Conservation (phyloP, 2,329 filamentous ascomycete genomes). For the Camillea tinctor region DNA sequence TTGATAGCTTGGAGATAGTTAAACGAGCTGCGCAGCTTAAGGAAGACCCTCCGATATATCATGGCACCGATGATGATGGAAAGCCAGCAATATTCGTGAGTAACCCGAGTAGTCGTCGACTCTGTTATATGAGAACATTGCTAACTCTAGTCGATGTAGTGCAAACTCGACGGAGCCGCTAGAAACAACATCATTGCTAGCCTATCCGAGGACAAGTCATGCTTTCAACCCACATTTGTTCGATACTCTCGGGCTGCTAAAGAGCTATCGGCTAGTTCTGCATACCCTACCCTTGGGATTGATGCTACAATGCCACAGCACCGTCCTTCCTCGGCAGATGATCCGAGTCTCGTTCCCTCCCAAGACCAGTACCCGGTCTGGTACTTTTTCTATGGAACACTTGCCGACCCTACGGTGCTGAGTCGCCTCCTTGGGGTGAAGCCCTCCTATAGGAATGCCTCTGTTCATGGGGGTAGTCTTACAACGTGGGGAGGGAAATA, state of each 20-base stretch:
- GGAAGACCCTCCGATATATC: not conserved
- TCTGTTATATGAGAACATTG: not conserved
- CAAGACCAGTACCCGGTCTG: constrained; percentile 31
- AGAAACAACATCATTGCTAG: constrained; percentile 3
- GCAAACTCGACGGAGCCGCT: constrained; percentile 1
- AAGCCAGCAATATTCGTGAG: not conserved
- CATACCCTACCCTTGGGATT: constrained; percentile 9
- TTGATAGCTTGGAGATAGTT: not conserved
- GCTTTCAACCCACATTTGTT: constrained; percentile 4
- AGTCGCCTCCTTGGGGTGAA: constrained; percentile 26
- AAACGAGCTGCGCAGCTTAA: not conserved
- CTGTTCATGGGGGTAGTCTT: constrained; percentile 3
- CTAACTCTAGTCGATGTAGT: not conserved
- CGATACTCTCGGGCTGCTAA: constrained; percentile 7
- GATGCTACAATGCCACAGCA: constrained; percentile 10
- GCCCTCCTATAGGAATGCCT: constrained; percentile 3
- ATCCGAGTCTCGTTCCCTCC: not conserved
- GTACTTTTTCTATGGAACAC: constrained; percentile 44
- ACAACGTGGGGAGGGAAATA: constrained; percentile 10
- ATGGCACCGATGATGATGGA: constrained; percentile 6
- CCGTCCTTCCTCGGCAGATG: not conserved
- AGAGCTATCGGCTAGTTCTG: constrained; percentile 4
- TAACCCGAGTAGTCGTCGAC: too few relatives aligned
- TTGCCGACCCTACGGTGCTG: constrained; percentile 32
- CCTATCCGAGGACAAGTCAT: not conserved